phyloP scores from a whole-genome alignment of 2,329 filamentous ascomycete species.

The Fusarium sp. region DNA sequence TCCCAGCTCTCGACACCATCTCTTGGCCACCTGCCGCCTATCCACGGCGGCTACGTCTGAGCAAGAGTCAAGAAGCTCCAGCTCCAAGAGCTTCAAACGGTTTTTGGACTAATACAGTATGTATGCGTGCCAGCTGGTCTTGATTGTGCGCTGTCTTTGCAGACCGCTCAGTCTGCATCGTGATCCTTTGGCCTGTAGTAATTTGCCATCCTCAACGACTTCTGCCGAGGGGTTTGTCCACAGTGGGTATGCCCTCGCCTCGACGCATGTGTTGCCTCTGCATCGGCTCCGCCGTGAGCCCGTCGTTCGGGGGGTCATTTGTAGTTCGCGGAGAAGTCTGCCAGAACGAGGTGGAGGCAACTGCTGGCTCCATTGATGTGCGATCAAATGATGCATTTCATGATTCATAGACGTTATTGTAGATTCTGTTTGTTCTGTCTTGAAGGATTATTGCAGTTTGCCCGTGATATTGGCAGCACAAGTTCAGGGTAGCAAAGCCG shows the following conservation, averaged over 20 bases:
- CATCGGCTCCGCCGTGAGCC: conserved; percentile 23
- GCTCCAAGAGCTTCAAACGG: not conserved
- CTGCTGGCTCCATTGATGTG: not conserved
- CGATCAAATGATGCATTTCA: conserved; percentile 1
- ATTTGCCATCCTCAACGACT: conserved; percentile 1
- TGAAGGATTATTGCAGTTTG: conserved; percentile 7
- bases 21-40: conserved; percentile 11
- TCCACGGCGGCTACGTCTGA: conserved; percentile 15
- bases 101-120: not conserved
- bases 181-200: not conserved
- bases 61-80: not conserved
- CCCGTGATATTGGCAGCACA: not conserved
- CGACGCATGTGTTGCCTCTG: conserved; percentile 10
- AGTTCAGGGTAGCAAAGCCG: conserved; percentile 22
- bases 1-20: conserved; percentile 6
- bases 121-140: not conserved
- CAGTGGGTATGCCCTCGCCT: conserved; percentile 24
- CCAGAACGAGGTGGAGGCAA: conserved; percentile 17
- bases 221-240: conserved; percentile 23
- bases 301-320: conserved; percentile 1
- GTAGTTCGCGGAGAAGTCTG: conserved; percentile 13
- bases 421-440: not conserved
- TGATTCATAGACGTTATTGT: conserved; percentile 20
- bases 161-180: not conserved
- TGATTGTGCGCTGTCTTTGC: not conserved